Evolutionary conservation across 2,329 filamentous ascomycete species (phyloP).

Genomic region (Pseudonectria foliicola): DNA sequence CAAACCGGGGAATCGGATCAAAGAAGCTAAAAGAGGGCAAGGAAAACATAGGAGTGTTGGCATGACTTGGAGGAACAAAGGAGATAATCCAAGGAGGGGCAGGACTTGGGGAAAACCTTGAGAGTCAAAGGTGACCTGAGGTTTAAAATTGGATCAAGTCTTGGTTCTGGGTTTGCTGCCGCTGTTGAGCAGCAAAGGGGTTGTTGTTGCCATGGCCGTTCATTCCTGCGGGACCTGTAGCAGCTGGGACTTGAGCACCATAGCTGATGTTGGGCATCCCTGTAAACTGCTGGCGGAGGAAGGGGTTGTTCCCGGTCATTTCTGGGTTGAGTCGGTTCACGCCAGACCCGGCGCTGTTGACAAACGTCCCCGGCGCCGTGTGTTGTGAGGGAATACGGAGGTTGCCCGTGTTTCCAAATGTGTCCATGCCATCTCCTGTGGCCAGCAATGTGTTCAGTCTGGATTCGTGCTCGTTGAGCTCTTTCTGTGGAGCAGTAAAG

Average conservation of each 20-base stretch:
- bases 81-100: constrained; percentile 1
- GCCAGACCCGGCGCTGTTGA: constrained; percentile 89
- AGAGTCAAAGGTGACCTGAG: neutral
- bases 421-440: constrained; percentile 88
- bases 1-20: constrained; percentile 18
- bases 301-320: constrained; percentile 83
- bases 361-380: constrained; percentile 89
- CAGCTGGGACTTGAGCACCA: constrained; percentile 42
- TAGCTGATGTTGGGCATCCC: constrained; percentile 61
- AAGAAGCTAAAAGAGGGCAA: constrained; percentile 12
- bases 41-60: constrained; percentile 10
- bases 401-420: constrained; percentile 95
- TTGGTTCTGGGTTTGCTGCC: constrained; percentile 43
- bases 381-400: constrained; percentile 93
- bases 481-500: constrained; percentile 40
- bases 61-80: constrained; percentile 5
- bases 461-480: constrained; percentile 57
- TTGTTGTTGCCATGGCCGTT: constrained; percentile 48
- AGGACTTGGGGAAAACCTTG: neutral
- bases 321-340: constrained; percentile 60
- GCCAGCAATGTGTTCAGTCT: constrained; percentile 82
- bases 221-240: constrained; percentile 50
- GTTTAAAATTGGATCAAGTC: constrained; percentile 58
- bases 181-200: constrained; percentile 48
- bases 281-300: constrained; percentile 76